Evolutionary conservation across 768 basidiomycete genomes (phyloP).

Genomic region (Sporobolomyces pararoseus): DNA sequence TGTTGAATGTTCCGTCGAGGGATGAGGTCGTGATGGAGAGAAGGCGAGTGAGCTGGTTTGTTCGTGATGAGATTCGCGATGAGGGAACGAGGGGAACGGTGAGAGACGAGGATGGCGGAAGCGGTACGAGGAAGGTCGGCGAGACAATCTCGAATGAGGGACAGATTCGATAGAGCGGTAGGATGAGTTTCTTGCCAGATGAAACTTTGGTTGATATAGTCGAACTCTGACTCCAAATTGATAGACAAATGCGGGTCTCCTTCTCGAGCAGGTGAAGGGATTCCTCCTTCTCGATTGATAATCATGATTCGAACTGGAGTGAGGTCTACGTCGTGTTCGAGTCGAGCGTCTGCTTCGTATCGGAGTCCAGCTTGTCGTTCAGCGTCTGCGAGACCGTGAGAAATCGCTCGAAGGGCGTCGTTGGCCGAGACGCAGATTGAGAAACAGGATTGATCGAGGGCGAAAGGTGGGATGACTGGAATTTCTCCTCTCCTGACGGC

Average conservation of each 20-base stretch:
- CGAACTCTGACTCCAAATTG: slow-evolving; percentile 82
- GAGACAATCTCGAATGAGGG: slow-evolving; percentile 79
- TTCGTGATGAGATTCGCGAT: slow-evolving; percentile 98
- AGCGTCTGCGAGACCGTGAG: slow-evolving; percentile 70
- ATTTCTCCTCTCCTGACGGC: slow-evolving; percentile 92
- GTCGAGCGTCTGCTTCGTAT: slow-evolving; percentile 46
- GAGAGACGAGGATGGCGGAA: slow-evolving; percentile 94
- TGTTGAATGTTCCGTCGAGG: slow-evolving; percentile 74
- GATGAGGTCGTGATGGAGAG: slow-evolving; percentile 86
- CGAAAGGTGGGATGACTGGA: slow-evolving; percentile 88
- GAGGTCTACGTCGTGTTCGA: slow-evolving; percentile 59
- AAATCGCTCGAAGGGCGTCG: slow-evolving; percentile 80
- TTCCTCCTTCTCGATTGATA: slow-evolving; percentile 92
- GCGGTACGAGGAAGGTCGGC: slow-evolving; percentile 87
- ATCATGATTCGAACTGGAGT: slow-evolving; percentile 95
- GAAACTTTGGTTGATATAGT: slow-evolving; percentile 82
- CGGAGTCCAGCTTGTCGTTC: slow-evolving; percentile 42
- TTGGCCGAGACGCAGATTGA: slow-evolving; percentile 80
- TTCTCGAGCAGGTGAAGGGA: slow-evolving; percentile 91
- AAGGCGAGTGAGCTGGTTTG: slow-evolving; percentile 91
- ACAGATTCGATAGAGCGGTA: slow-evolving; percentile 77
- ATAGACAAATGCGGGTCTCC: slow-evolving; percentile 93
- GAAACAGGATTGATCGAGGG: slow-evolving; percentile 82
- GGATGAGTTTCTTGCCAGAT: slow-evolving; percentile 77
- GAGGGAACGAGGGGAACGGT: slow-evolving; percentile 88